Evolutionary conservation across 768 basidiomycete genomes (phyloP).

Genomic region (Macrolepiota dolichaula): DNA sequence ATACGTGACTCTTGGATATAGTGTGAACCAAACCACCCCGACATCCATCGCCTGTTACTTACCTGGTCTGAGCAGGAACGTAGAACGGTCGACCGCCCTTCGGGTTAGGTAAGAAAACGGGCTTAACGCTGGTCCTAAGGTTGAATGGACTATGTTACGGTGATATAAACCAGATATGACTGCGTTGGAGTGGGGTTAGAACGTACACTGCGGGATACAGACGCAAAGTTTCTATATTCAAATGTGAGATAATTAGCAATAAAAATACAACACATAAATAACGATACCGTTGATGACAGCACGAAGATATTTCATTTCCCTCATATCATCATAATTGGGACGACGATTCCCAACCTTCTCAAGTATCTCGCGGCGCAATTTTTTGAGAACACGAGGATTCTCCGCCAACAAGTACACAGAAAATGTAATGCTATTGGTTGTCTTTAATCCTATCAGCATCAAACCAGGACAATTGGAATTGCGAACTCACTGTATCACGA

Average conservation of each 20-base stretch:
- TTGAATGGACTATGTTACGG: constrained; percentile 31
- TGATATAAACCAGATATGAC: background rate
- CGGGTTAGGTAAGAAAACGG: background rate
- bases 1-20: constrained; percentile 33
- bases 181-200: background rate
- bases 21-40: background rate
- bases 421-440: constrained; percentile 38
- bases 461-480: background rate
- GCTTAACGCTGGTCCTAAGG: constrained; percentile 18
- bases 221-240: constrained; percentile 34
- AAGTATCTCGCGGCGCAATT: constrained; percentile 40
- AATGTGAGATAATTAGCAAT: background rate
- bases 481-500: constrained; percentile 10
- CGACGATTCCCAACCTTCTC: constrained; percentile 32
- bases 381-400: constrained; percentile 36
- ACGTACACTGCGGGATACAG: constrained; percentile 36
- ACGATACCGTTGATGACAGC: constrained; percentile 30
- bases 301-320: constrained; percentile 40
- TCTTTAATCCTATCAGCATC: constrained; percentile 19
- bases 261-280: background rate
- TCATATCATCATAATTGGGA: constrained; percentile 43
- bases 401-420: constrained; percentile 40
- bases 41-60: background rate
- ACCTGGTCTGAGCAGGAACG: background rate
- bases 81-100: constrained; percentile 1